phyloP scores from a whole-genome alignment of 2,329 filamentous ascomycete species.

The Macrophomina phaseolina region DNA sequence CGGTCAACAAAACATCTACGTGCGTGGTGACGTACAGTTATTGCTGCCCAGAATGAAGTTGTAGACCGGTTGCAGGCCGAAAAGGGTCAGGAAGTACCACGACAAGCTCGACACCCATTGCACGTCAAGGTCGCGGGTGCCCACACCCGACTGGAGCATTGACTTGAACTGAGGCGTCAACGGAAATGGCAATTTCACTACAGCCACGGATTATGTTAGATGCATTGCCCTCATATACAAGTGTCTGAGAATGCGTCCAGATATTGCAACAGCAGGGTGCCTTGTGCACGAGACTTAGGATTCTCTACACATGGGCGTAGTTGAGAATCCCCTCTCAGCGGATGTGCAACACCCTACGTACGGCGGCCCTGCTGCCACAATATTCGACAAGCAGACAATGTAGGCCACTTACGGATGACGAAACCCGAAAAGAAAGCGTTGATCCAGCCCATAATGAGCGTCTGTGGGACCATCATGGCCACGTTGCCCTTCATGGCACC shows the following conservation, averaged over 20 bases:
- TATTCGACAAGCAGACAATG: not conserved
- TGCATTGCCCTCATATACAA: not conserved
- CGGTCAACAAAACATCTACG: conserved; percentile 3
- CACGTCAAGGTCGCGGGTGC: conserved; percentile 93
- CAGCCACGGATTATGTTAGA: conserved; percentile 2
- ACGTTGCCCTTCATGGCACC: conserved; percentile 99
- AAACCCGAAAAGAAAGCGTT: conserved; percentile 99
- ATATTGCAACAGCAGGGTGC: not conserved
- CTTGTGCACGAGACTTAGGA: not conserved
- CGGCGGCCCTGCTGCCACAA: not conserved
- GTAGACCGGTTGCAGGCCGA: conserved; percentile 95
- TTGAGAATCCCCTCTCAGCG: not conserved
- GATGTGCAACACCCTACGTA: not conserved
- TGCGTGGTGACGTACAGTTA: conserved; percentile 70
- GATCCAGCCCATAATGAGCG: conserved; percentile 99
- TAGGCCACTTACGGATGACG: conserved; percentile 77
- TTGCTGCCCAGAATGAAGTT: conserved; percentile 96
- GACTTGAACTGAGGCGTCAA: conserved; percentile 99
- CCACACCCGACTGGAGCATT: conserved; percentile 97
- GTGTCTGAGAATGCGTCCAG: not conserved
- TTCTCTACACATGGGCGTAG: too few species aligned
- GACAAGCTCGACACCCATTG: conserved; percentile 98
- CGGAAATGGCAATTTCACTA: conserved; percentile 95
- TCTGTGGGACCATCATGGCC: conserved; percentile 99
- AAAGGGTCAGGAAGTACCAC: conserved; percentile 98